A percentile compares a stretch with the other conserved stretches of the same genome.
phyloP scores from a whole-genome alignment of 139 green algal species.

The Micromonas pusilla region DNA sequence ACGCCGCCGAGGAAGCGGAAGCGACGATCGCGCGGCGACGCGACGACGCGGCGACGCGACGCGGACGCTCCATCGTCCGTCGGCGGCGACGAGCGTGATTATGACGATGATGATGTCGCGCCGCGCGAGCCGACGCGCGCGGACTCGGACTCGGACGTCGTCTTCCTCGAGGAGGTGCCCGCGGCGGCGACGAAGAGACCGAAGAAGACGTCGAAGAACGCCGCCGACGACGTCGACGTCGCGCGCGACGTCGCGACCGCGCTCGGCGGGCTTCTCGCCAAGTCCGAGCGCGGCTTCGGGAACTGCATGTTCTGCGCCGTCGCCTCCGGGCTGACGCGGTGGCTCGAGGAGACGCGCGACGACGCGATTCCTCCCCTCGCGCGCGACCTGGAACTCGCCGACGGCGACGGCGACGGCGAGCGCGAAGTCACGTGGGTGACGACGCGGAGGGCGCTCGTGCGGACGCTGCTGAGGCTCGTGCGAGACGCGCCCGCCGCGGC shows the following conservation, averaged over 20 bases:
- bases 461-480: too few species aligned
- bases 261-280: neutral
- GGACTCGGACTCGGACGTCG: constrained; percentile 10
- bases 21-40: too few species aligned
- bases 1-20: too few species aligned
- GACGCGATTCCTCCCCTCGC: neutral
- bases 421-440: too few species aligned
- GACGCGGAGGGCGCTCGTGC: too few species aligned
- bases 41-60: too few species aligned
- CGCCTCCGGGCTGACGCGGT: neutral
- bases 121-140: neutral
- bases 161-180: neutral
- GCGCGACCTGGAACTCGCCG: too few species aligned
- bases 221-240: neutral
- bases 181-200: too few species aligned
- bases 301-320: neutral
- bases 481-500: too few species aligned
- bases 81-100: neutral
- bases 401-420: too few species aligned
- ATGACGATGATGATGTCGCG: constrained; percentile 4
- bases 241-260: neutral
- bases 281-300: neutral
- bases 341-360: neutral
- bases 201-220: too few species aligned
- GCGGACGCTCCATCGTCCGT: constrained; percentile 9